These are phyloP conservation scores for Pterothamnion heteromorphum DNA, from an alignment of 31 red algal species.

Conservation along the genomic window DNA sequence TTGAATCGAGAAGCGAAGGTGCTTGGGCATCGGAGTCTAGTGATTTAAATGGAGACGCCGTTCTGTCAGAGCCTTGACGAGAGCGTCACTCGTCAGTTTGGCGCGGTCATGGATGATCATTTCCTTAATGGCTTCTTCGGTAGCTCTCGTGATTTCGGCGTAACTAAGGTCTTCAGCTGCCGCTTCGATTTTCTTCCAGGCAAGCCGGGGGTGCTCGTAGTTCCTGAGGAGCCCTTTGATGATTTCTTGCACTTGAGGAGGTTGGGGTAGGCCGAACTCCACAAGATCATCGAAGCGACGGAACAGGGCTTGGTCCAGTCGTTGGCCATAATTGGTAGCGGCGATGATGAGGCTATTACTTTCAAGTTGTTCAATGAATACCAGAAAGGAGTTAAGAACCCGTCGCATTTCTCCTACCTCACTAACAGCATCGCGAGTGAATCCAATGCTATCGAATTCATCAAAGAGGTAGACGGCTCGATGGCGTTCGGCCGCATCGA, in stretches of 20 bases:
- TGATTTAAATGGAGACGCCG: too few relatives aligned
- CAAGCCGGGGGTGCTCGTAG: not conserved
- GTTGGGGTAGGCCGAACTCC: conserved; percentile 66
- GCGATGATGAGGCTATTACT: conserved; percentile 75
- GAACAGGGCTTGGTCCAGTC: conserved; percentile 74
- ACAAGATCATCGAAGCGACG: conserved; percentile 78
- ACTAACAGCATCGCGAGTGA: conserved; percentile 54
- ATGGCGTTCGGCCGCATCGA: conserved; percentile 65
- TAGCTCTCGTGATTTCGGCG: not conserved
- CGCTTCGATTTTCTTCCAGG: not conserved
- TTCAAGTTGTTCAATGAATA: conserved; percentile 79
- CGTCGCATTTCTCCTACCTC: conserved; percentile 78
- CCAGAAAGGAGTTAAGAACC: conserved; percentile 68
- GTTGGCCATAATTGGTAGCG: conserved; percentile 78
- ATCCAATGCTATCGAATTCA: conserved; percentile 75
- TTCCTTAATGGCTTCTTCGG: not conserved
- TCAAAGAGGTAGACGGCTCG: conserved; percentile 74
- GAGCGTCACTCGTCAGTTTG: too few relatives aligned
- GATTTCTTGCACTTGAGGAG: not conserved
- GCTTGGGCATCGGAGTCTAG: too few relatives aligned
- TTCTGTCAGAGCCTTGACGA: too few relatives aligned
- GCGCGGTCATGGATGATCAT: too few relatives aligned
- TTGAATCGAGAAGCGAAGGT: too few relatives aligned
- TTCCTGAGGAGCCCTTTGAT: not conserved
- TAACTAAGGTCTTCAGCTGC: not conserved